These are phyloP conservation scores for Paraurostyla sp. DNA, from an alignment of 73 alveolate genomes.

Conservation along the genomic window DNA sequence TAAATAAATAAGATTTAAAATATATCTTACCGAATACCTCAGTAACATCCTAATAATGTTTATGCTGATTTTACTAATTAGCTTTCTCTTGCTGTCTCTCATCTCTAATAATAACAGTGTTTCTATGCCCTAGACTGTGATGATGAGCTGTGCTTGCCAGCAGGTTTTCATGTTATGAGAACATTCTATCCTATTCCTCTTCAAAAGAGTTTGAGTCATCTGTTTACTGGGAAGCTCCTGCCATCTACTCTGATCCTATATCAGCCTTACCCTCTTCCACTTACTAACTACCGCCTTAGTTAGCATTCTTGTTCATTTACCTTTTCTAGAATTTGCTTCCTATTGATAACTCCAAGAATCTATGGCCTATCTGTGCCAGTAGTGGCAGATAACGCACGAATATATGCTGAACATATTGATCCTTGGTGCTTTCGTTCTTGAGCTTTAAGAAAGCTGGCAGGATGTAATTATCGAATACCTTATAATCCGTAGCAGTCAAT, in stretches of 20 bases:
- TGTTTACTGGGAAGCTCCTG: no score
- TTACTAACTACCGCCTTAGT: neutral
- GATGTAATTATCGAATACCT: conserved; percentile 64
- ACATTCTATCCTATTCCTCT: conserved; percentile 30
- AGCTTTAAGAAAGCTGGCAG: conserved; percentile 58
- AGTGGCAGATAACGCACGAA: conserved; percentile 39
- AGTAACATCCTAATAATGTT: conserved; percentile 22
- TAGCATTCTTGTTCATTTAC: neutral
- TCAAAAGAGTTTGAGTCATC: conserved; percentile 48
- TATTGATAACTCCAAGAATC: conserved; percentile 51
- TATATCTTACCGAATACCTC: conserved; percentile 45
- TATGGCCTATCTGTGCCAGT: conserved; percentile 63
- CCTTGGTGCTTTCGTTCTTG: conserved; percentile 9
- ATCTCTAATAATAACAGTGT: conserved; percentile 45
- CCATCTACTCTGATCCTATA: no score
- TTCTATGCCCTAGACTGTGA: neutral
- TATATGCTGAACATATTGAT: conserved; percentile 26
- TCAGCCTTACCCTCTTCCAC: neutral
- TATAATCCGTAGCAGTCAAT: conserved; percentile 39
- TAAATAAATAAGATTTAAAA: neutral
- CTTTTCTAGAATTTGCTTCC: conserved; percentile 52
- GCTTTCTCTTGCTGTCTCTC: neutral
- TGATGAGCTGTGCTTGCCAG: conserved; percentile 19
- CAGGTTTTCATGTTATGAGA: neutral
- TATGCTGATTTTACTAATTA: neutral